These are phyloP conservation scores for Paramarasmius palmivorus DNA, from an alignment of 1,284 basidiomycete species.

Conservation along the genomic window DNA sequence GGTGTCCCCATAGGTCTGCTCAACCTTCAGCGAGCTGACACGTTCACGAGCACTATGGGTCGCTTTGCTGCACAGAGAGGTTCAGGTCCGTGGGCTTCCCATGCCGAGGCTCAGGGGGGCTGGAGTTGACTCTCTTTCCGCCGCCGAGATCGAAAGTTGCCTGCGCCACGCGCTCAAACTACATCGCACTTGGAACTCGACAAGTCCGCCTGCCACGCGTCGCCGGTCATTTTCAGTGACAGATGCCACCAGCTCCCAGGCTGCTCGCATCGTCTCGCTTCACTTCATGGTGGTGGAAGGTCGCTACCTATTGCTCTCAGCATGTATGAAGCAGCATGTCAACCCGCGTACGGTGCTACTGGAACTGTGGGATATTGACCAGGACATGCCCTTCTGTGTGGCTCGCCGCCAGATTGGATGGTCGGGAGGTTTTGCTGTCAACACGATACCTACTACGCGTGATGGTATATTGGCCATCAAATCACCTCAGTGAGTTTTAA, in stretches of 20 bases:
- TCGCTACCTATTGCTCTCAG: constrained; percentile 44
- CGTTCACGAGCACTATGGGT: constrained; percentile 52
- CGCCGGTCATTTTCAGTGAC: constrained; percentile 25
- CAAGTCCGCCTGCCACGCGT: constrained; percentile 33
- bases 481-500: constrained; percentile 40
- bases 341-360: constrained; percentile 33
- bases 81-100: constrained; percentile 46
- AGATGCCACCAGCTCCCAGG: constrained; percentile 17
- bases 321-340: constrained; percentile 29
- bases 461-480: constrained; percentile 38
- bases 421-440: constrained; percentile 41
- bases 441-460: constrained; percentile 28
- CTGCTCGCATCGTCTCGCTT: constrained; percentile 38
- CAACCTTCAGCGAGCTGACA: constrained; percentile 39
- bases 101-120: constrained; percentile 36
- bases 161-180: constrained; percentile 38
- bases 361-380: constrained; percentile 54
- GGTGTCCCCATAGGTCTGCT: constrained; percentile 54
- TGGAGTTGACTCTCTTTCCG: constrained; percentile 33
- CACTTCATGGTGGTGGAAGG: constrained; percentile 43
- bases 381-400: constrained; percentile 32
- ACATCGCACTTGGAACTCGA: constrained; percentile 48
- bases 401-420: constrained; percentile 34
- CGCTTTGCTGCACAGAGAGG: constrained; percentile 39
- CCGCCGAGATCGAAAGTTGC: constrained; percentile 43